These are phyloP conservation scores for Pouteria campechiana DNA, from an alignment of 179 eudicot species.

Conservation along the genomic window DNA sequence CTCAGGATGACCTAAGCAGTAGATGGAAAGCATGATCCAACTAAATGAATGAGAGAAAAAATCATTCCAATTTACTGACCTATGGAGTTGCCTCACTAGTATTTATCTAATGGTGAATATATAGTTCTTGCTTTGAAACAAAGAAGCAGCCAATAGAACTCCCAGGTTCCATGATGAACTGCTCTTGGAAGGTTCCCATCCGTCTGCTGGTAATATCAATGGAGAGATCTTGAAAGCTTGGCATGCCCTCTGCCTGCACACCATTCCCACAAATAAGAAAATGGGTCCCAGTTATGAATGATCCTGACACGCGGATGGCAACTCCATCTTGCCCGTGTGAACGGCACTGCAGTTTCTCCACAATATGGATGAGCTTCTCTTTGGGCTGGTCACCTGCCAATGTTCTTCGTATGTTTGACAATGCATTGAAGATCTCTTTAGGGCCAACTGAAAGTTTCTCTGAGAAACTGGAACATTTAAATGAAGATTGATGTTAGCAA, in stretches of 20 bases:
- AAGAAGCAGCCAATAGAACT: conserved; percentile 56
- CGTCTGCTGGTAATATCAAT: conserved; percentile 54
- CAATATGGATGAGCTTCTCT: conserved; percentile 82
- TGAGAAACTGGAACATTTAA: conserved; percentile 39
- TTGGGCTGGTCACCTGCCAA: conserved; percentile 86
- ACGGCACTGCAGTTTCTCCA: conserved; percentile 82
- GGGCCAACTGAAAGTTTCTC: conserved; percentile 58
- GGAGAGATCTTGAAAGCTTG: conserved; percentile 69
- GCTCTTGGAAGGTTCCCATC: conserved; percentile 82
- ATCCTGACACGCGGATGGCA: conserved; percentile 80
- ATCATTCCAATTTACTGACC: no score
- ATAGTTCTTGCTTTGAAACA: conserved; percentile 71
- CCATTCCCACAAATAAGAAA: conserved; percentile 93
- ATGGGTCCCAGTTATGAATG: conserved; percentile 74
- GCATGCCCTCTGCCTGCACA: conserved; percentile 80
- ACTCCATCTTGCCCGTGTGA: conserved; percentile 72
- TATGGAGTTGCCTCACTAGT: no score
- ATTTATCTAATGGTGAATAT: conserved; percentile 35
- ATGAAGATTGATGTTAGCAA: conserved; percentile 1
- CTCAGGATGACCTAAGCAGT: no score
- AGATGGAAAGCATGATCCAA: no score
- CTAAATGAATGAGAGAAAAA: no score
- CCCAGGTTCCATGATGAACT: conserved; percentile 63
- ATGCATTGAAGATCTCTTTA: conserved; percentile 31
- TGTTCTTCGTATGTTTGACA: conserved; percentile 60